Base-by-base conservation (phyloP, 371 early-diverging fungal species). In the Mucor irregularis region DNA sequence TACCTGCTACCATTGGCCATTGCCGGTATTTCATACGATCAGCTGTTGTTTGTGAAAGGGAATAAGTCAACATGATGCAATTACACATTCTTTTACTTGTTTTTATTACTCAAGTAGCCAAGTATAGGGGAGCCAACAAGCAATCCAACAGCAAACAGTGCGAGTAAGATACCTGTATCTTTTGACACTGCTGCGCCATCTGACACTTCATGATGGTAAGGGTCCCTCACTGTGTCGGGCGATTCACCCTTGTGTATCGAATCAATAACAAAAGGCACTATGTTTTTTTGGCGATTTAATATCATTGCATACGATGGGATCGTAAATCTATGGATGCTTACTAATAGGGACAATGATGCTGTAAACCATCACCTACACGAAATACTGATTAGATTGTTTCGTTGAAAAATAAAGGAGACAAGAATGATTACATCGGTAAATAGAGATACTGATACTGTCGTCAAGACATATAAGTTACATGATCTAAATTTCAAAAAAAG, bases 271-370 rank as follows among this genome's bases (percentile, higher is more conserved):
- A 76, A 73, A 2, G 93, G 93, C 64, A 90, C 71, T 71, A 31
- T 8, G 29, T n/a, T n/a, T n/a, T n/a, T n/a, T n/a, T n/a, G n/a
- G n/a, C n/a, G n/a, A n/a, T n/a, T n/a, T n/a, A 22, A 13, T 40
- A 34, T 14, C 34, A 26, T n/a, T 10, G 31, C 34, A 34, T 38
- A 25, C 21, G 11, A 16, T 9, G 10, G 10, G 24, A 4, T 25
- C 3, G 16, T 39, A 46, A 49, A 40, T n/a, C n/a, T n/a, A 21
- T 17, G 14, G 5, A 24, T 6, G 43, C 61, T 39, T 64, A 69
- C 69, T 79, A 43, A 91, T 83, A 5, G 93, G 91, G 9, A 91
- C 83, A 62, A 90, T 76, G 52, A 90, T 78, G 33, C 86, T 85
- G 61, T 92, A 92, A 25, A 83, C 73, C 14, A 83, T 61, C 60